Conservation (phyloP, 2,329 filamentous ascomycete genomes). For the Trichoderma afroharzianum region DNA sequence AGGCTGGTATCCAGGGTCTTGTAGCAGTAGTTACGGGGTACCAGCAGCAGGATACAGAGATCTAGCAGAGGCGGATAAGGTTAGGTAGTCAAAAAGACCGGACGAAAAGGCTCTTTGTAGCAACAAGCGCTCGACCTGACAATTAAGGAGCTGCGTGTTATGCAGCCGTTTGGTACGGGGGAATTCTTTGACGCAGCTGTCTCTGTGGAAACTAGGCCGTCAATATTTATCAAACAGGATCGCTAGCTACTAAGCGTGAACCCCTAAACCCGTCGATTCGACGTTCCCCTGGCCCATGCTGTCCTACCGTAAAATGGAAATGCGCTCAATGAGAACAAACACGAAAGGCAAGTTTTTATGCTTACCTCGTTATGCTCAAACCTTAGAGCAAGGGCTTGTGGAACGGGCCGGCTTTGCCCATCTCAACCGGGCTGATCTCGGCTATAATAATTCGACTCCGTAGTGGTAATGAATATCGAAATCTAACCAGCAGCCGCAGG, state of each 20-base stretch:
- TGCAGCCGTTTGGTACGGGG: neutral
- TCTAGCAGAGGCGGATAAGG: neutral
- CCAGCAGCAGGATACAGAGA: neutral
- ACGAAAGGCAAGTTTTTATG: neutral
- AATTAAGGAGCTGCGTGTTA: slow-evolving; percentile 5
- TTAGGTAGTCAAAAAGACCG: neutral
- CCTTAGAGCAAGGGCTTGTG: slow-evolving; percentile 6
- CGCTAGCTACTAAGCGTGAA: neutral
- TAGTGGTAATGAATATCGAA: slow-evolving; percentile 15
- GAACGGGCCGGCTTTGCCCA: slow-evolving; percentile 11
- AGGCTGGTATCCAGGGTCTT: neutral
- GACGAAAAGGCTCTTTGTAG: neutral
- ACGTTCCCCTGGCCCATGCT: neutral
- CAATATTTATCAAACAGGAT: neutral
- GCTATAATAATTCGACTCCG: slow-evolving; percentile 6
- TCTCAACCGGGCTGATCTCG: slow-evolving; percentile 13
- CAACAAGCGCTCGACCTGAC: neutral
- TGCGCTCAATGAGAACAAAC: neutral
- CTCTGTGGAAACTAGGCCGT: neutral
- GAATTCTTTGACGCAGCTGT: neutral
- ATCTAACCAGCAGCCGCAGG: slow-evolving; percentile 1
- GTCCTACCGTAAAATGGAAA: neutral
- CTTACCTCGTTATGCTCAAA: slow-evolving; percentile 5
- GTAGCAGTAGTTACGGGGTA: neutral
- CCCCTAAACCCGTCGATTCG: neutral